Conservation (phyloP, 805 yeast species). For the Vanderwaltozyma tropicalis region DNA sequence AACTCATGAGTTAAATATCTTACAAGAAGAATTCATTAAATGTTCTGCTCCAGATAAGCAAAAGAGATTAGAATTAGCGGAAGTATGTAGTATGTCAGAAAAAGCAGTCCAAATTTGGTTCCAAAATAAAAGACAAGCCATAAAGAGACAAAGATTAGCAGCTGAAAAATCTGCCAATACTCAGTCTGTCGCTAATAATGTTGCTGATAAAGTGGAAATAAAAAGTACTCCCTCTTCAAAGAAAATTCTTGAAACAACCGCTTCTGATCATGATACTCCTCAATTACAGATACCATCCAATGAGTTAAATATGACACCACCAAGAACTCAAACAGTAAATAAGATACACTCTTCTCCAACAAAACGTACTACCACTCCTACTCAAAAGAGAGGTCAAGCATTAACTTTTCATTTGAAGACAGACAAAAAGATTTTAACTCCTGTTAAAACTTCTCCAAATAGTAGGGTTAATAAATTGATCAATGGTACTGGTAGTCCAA, state of each 20-base stretch:
- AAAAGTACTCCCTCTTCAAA: not conserved
- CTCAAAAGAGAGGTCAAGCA: conserved; percentile 21
- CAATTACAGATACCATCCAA: not conserved
- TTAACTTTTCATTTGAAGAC: conserved; percentile 25
- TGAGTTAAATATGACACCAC: not conserved
- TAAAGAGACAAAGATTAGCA: conserved; percentile 40
- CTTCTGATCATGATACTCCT: too few species aligned
- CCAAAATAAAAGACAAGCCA: conserved; percentile 85
- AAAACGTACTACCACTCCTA: not conserved
- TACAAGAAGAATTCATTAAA: conserved; percentile 65
- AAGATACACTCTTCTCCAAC: not conserved
- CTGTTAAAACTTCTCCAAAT: conserved; percentile 25
- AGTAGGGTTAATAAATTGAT: conserved; percentile 26
- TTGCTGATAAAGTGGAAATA: not conserved
- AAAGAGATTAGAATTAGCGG: conserved; percentile 69
- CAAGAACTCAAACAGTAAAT: not conserved
- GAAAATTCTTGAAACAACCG: not conserved
- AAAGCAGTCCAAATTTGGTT: conserved; percentile 98
- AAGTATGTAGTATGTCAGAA: conserved; percentile 83
- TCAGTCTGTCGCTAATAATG: not conserved
- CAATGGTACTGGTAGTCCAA: conserved; percentile 11
- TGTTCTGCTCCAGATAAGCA: conserved; percentile 77
- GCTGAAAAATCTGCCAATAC: conserved; percentile 4
- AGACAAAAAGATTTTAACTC: conserved; percentile 24
- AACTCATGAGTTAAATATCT: conserved; percentile 69